Percentiles rank a stretch among this genome's conserved stretches.
phyloP scores from a whole-genome alignment of 257 asterid genomes.

The Sherardia arvensis region DNA sequence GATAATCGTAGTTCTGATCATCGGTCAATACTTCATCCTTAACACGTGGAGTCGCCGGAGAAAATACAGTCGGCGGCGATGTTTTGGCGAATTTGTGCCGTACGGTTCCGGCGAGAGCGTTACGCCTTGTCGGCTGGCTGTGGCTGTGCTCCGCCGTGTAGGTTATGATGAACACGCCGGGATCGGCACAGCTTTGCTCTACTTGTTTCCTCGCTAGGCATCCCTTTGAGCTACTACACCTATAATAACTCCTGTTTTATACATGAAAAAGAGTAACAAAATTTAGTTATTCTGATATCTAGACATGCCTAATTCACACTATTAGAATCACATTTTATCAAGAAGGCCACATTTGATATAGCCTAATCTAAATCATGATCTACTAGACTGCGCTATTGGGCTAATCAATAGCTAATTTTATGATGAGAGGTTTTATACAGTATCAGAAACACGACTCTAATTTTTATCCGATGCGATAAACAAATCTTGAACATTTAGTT shows the following conservation, averaged over 20 bases:
- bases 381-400: too few species aligned
- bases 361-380: background rate
- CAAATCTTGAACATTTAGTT: background rate
- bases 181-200: slow-evolving; percentile 71
- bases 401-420: too few species aligned
- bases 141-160: slow-evolving; percentile 91
- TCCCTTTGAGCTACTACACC: slow-evolving; percentile 90
- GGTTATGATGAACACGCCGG: slow-evolving; percentile 52
- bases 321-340: background rate
- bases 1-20: too few species aligned
- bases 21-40: slow-evolving; percentile 1
- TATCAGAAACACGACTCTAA: background rate
- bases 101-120: slow-evolving; percentile 80
- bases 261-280: background rate
- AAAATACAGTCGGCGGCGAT: slow-evolving; percentile 7
- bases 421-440: background rate
- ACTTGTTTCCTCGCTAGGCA: slow-evolving; percentile 92
- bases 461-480: background rate
- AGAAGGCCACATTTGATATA: background rate
- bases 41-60: slow-evolving; percentile 12
- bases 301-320: background rate
- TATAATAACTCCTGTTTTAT: slow-evolving; percentile 67
- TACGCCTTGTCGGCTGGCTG: slow-evolving; percentile 72
- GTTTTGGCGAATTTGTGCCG: slow-evolving; percentile 47
- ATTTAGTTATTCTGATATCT: too few species aligned